Conservation (phyloP, 306 rosid genomes). For the Corylus americana region DNA sequence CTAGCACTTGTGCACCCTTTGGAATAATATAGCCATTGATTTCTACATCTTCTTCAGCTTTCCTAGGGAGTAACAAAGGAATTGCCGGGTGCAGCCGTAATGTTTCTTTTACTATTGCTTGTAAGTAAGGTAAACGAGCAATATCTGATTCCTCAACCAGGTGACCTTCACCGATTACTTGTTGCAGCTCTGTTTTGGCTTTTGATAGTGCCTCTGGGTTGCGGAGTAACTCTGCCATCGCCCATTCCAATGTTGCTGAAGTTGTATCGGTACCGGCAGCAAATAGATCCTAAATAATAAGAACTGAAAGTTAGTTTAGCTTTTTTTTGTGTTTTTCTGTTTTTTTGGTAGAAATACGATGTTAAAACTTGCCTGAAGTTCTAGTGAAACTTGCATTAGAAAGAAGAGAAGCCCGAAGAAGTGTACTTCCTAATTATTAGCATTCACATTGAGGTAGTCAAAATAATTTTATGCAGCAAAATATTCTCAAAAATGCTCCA, state of each 20-base stretch:
- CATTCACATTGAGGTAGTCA: no score
- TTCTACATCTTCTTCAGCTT: conserved; percentile 43
- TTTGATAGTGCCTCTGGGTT: conserved; percentile 43
- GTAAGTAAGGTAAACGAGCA: conserved; percentile 40
- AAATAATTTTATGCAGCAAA: no score
- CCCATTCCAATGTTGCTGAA: conserved; percentile 48
- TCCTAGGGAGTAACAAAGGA: conserved; percentile 55
- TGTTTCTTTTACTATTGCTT: conserved; percentile 57
- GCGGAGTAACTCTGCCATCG: conserved; percentile 55
- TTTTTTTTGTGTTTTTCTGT: no score
- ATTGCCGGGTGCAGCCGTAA: conserved; percentile 44
- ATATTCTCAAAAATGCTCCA: no score
- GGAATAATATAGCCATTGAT: conserved; percentile 47
- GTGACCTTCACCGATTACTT: conserved; percentile 46
- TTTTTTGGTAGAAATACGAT: no score
- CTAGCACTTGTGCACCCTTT: conserved; percentile 40
- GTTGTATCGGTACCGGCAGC: conserved; percentile 60
- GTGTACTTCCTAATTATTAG: no score
- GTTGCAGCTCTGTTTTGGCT: conserved; percentile 37
- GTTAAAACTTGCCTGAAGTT: no score
- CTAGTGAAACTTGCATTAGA: no score
- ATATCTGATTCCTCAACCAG: conserved; percentile 55
- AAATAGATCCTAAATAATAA: conserved; percentile 43
- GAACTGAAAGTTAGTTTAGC: not conserved
- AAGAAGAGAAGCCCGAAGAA: no score